A percentile compares a stretch with the other conserved stretches of the same genome.
phyloP scores from a whole-genome alignment of 805 yeast species.

The Candida nitratophila region DNA sequence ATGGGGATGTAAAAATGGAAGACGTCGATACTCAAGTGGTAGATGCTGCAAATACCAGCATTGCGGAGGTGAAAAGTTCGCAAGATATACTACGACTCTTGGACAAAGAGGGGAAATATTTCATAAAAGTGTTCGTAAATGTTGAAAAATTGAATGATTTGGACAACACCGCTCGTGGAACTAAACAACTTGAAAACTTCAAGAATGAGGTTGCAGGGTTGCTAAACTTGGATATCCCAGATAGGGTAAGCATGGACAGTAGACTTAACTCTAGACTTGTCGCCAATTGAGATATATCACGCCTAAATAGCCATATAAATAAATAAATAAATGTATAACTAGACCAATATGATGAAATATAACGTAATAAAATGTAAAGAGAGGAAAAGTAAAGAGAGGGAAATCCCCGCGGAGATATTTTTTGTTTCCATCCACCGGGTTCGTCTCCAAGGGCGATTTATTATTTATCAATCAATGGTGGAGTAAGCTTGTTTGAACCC shows the following conservation, averaged over 20 bases:
- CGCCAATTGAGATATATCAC: background rate
- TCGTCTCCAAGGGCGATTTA: no score
- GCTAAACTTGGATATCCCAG: slow-evolving; percentile 66
- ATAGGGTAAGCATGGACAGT: slow-evolving; percentile 75
- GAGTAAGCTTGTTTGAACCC: no score
- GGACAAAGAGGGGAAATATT: slow-evolving; percentile 49
- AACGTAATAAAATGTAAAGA: no score
- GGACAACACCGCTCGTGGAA: slow-evolving; percentile 59
- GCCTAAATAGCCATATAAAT: no score
- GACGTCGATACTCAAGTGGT: background rate
- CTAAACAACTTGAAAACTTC: slow-evolving; percentile 51
- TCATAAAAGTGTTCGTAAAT: slow-evolving; percentile 62
- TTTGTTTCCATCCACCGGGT: no score
- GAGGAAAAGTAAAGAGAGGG: no score
- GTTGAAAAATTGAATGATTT: slow-evolving; percentile 69
- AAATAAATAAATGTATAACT: no score
- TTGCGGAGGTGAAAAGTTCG: background rate
- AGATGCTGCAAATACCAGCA: background rate
- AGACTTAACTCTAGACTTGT: slow-evolving; percentile 40
- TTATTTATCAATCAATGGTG: no score
- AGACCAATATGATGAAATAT: no score
- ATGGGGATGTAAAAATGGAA: background rate
- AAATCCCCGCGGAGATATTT: no score
- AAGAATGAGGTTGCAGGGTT: slow-evolving; percentile 64
- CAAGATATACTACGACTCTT: slow-evolving; percentile 14